phyloP scores from a whole-genome alignment of 2,329 filamentous ascomycete genomes.

The Aureobasidium pullulans region DNA sequence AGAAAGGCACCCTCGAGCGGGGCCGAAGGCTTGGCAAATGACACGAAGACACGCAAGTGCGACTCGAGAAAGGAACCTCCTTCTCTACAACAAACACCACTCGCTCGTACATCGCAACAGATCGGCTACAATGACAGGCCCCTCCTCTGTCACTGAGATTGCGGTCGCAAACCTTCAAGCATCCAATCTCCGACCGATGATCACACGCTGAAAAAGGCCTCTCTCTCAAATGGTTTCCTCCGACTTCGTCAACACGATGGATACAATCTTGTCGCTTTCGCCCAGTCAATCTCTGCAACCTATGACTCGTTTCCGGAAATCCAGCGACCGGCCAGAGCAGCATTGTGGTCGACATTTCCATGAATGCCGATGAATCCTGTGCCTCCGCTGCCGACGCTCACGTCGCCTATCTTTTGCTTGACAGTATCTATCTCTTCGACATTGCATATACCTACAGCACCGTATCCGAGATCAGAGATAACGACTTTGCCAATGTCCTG shows the following conservation, averaged over 20 bases:
- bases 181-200: too few relatives aligned
- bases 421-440: not conserved
- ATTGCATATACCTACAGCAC: not conserved
- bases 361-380: not conserved
- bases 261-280: too few relatives aligned
- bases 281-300: not conserved
- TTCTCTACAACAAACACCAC: too few relatives aligned
- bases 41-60: not conserved
- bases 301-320: not conserved
- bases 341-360: not conserved
- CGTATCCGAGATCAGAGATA: not conserved
- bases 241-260: too few relatives aligned
- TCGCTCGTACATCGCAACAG: too few relatives aligned
- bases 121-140: too few relatives aligned
- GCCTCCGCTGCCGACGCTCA: not conserved
- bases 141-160: too few relatives aligned
- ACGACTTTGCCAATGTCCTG: not conserved
- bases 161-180: too few relatives aligned
- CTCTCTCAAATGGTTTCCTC: too few relatives aligned
- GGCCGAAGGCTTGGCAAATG: not conserved
- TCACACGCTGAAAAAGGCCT: too few relatives aligned
- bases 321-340: not conserved
- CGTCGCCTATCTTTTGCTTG: not conserved
- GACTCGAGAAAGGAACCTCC: not conserved
- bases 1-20: not conserved